Conservation (phyloP, 2,329 filamentous ascomycete genomes). For the Emmonsia crescens region DNA sequence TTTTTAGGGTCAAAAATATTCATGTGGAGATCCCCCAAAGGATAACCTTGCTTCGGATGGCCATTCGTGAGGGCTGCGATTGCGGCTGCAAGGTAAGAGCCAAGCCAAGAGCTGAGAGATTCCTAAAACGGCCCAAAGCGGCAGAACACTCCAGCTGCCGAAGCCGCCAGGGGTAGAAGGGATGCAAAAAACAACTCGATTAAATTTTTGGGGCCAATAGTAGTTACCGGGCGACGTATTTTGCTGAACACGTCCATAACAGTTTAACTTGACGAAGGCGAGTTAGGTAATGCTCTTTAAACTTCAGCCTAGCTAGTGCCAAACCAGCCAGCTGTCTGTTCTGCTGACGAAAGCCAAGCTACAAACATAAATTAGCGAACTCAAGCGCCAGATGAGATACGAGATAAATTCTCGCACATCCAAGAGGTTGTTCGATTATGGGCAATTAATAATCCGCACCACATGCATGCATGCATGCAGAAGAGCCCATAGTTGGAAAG, state of each 20-base stretch:
- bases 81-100: not conserved
- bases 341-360: not conserved
- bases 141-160: not conserved
- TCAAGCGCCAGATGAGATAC: not conserved
- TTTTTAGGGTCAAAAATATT: not conserved
- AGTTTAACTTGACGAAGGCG: not conserved
- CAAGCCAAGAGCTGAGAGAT: not conserved
- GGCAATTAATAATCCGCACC: not conserved
- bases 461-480: too few species aligned
- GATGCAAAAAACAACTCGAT: not conserved
- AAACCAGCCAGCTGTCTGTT: not conserved
- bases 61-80: not conserved
- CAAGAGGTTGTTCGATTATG: not conserved
- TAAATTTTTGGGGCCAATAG: not conserved
- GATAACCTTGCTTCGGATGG: not conserved
- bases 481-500: not conserved
- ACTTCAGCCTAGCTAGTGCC: not conserved
- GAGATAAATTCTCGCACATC: not conserved
- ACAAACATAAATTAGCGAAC: not conserved
- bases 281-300: not conserved
- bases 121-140: not conserved
- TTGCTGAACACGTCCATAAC: too few species aligned
- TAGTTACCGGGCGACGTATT: not conserved
- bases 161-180: not conserved
- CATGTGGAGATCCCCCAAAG: not conserved